phyloP scores from a whole-genome alignment of 2,329 filamentous ascomycete species.

The Colletotrichum musicola region DNA sequence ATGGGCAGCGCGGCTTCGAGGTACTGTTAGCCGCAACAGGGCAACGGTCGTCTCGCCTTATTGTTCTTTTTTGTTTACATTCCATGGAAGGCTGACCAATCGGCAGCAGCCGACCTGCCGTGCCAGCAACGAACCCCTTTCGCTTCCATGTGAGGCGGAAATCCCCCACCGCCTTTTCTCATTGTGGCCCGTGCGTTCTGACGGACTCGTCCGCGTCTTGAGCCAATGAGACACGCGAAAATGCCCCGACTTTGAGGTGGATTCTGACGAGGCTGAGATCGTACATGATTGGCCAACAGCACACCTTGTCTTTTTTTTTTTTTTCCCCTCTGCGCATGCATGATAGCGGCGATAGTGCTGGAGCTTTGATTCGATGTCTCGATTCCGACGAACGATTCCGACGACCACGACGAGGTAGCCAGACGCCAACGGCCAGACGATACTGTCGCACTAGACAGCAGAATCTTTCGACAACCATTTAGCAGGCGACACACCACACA shows the following conservation, averaged over 20 bases:
- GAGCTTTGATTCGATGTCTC: neutral
- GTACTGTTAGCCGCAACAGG: neutral
- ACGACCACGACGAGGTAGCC: too few relatives aligned
- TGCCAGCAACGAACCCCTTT: too few relatives aligned
- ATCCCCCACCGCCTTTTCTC: constrained; percentile 15
- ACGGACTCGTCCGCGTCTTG: neutral
- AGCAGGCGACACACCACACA: too few relatives aligned
- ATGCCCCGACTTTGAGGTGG: neutral
- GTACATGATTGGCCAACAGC: constrained; percentile 24
- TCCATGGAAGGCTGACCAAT: constrained; percentile 7
- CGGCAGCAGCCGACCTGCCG: constrained; percentile 29
- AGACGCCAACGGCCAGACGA: neutral
- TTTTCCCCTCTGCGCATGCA: neutral
- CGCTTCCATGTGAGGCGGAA: neutral
- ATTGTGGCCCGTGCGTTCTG: neutral
- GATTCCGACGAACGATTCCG: neutral
- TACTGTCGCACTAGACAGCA: too few relatives aligned
- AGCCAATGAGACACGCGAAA: constrained; percentile 10
- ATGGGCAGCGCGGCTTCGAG: too few relatives aligned
- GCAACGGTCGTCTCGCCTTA: constrained; percentile 13
- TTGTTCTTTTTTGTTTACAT: constrained; percentile 37
- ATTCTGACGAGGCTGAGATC: neutral
- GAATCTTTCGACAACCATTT: too few relatives aligned
- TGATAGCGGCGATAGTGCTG: neutral
- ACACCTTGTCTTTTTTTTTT: neutral